phyloP scores from a whole-genome alignment of 441 rosid genomes.

The Croton laevigatus region DNA sequence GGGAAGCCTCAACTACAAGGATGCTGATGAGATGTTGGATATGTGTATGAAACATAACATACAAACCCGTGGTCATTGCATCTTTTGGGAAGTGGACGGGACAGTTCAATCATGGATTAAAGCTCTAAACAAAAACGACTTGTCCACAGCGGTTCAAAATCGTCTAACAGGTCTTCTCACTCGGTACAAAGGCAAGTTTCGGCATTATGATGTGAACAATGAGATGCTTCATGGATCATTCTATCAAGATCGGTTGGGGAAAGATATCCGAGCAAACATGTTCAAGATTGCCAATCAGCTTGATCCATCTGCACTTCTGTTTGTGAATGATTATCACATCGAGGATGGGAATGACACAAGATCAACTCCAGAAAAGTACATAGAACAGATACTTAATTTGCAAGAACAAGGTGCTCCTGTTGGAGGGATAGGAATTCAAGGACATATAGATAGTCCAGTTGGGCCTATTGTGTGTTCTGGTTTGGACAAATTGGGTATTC shows the following conservation, averaged over 20 bases:
- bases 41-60: conserved; percentile 55
- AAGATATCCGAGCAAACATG: conserved; percentile 61
- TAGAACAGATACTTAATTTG: conserved; percentile 52
- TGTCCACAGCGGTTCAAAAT: conserved; percentile 58
- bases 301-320: conserved; percentile 69
- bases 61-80: conserved; percentile 68
- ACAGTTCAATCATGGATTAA: conserved; percentile 71
- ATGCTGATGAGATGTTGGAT: conserved; percentile 83
- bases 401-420: conserved; percentile 81
- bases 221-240: conserved; percentile 96
- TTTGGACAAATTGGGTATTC: conserved; percentile 62
- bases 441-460: conserved; percentile 80
- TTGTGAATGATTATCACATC: conserved; percentile 85
- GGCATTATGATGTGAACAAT: conserved; percentile 89
- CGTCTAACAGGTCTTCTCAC: conserved; percentile 63
- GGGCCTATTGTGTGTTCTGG: conserved; percentile 73
- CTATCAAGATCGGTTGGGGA: conserved; percentile 66
- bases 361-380: conserved; percentile 70
- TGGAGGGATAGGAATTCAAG: conserved; percentile 90
- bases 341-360: conserved; percentile 71
- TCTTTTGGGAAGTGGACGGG: conserved; percentile 93
- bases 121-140: conserved; percentile 51
- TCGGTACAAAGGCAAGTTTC: conserved; percentile 77
- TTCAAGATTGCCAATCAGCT: conserved; percentile 71
- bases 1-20: conserved; percentile 76